Percentiles rank a stretch among this genome's conserved stretches.
Conservation (phyloP, 768 basidiomycete species). For the Pisolithus sp. region DNA sequence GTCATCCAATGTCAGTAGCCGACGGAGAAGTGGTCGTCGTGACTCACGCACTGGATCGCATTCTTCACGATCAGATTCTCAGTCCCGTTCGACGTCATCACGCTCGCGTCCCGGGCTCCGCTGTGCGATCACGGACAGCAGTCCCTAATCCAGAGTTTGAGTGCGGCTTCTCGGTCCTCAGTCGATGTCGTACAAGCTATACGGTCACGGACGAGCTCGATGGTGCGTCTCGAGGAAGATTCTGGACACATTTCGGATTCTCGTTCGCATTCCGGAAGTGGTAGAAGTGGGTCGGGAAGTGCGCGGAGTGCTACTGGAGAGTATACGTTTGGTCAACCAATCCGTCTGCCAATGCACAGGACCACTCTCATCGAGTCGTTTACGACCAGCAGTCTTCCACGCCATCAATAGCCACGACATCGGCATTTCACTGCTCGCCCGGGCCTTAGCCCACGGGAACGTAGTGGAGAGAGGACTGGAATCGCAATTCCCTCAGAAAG, state of each 20-base stretch:
- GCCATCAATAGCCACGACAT: constrained; percentile 22
- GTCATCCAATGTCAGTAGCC: constrained; percentile 32
- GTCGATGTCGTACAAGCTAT: constrained; percentile 48
- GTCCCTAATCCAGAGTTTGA: constrained; percentile 59
- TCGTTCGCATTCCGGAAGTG: constrained; percentile 39
- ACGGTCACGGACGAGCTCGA: constrained; percentile 55
- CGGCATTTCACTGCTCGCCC: constrained; percentile 16
- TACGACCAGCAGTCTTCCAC: constrained; percentile 12
- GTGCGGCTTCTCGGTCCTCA: constrained; percentile 55
- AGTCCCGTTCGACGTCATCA: constrained; percentile 20
- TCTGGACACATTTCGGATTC: constrained; percentile 30
- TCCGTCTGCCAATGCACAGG: constrained; percentile 28
- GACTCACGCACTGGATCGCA: constrained; percentile 34
- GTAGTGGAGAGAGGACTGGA: constrained; percentile 15
- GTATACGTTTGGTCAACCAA: constrained; percentile 66
- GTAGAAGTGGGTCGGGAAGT: constrained; percentile 46
- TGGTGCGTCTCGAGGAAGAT: constrained; percentile 60
- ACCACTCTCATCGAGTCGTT: constrained; percentile 12
- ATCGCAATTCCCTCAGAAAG: constrained; percentile 22
- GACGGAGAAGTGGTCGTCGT: constrained; percentile 26
- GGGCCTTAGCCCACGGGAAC: constrained; percentile 6
- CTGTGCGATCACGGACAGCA: constrained; percentile 59
- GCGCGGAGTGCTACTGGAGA: constrained; percentile 52
- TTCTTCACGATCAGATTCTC: constrained; percentile 20
- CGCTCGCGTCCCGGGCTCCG: constrained; percentile 43